Evolutionary conservation across 73 alveolate species (phyloP).

Genomic region (Tetrahymena borealis): DNA sequence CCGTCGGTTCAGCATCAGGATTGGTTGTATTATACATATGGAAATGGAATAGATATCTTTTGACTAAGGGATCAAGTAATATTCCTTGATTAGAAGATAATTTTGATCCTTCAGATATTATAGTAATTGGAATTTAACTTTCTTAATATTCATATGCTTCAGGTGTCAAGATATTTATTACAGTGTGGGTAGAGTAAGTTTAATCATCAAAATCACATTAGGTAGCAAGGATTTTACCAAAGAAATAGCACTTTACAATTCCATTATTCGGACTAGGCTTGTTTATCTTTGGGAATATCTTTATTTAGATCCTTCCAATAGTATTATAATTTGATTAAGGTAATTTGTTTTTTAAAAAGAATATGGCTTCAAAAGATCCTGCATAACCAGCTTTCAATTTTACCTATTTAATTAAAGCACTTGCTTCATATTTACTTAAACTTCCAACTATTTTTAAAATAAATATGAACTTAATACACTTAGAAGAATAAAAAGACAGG

Average conservation of each 20-base stretch:
- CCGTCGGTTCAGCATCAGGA: neutral
- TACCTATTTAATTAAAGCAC: neutral
- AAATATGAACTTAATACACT: neutral
- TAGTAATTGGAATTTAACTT: neutral
- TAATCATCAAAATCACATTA: neutral
- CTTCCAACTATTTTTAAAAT: neutral
- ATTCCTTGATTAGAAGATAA: neutral
- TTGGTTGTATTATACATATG: neutral
- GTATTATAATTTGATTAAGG: neutral
- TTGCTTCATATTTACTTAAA: neutral
- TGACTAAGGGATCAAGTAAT: neutral
- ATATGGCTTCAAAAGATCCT: neutral
- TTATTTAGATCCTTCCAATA: neutral
- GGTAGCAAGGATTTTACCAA: neutral
- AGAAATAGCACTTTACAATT: neutral
- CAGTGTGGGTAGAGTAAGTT: neutral
- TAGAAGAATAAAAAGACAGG: too few relatives aligned
- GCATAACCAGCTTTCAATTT: neutral
- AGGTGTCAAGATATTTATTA: neutral
- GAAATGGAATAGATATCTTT: neutral
- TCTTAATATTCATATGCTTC: neutral
- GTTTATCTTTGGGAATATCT: neutral
- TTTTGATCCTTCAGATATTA: neutral
- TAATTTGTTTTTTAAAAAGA: neutral
- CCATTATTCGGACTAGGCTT: neutral